Evolutionary conservation across 768 basidiomycete genomes (phyloP), one percentile per base, ranked within the genome.

Genomic region (Xerocomus brunneocitrinus): DNA sequence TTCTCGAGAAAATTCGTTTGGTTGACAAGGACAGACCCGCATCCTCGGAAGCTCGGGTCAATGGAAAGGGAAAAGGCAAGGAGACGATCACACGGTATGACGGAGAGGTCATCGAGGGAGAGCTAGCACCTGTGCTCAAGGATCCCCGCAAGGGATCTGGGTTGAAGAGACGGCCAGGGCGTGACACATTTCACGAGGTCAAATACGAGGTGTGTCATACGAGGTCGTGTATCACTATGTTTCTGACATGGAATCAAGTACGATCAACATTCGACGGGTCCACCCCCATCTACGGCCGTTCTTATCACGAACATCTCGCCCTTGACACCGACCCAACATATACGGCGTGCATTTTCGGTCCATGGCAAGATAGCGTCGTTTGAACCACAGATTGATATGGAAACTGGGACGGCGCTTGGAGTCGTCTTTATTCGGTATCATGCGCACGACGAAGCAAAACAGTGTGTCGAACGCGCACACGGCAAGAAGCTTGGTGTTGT

Each of bases 321-420:
- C 0, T 73, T 97, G 27, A 87, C 86, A 3, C 80, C 90, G 1
- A 79, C 78, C 40, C 71, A 77, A 32, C 74, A 80, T 36, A 81
- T 97, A 49, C 79, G 82, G 24, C 76, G 80, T 4, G 80, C 87
- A 62, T 86, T 95, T 63, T 64, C 75, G 5, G 55, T 71, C 8
- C 76, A 87, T 62, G 94, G 92, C 2, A 65, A 72, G 14, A 73
- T 94, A 52, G 52, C 72, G 6, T 78, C 82, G 3, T 84, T 91
- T 53, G 90, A 94, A 53, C 78, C 84, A 10, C 88, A 92, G 62
- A 81, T 88, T 54, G 89, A 95, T 70, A 78, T 79, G 52, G 76
- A 78, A 47, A 91, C 84, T n/a, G 94, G 93, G 3, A 85, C 82
- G 46, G 81, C 86, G 2, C 79, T 97, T 1, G 94, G 95, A 3